These are phyloP conservation scores for Globisporangium takayamanum DNA, from an alignment of 352 stramenopile genomes.

Conservation along the genomic window DNA sequence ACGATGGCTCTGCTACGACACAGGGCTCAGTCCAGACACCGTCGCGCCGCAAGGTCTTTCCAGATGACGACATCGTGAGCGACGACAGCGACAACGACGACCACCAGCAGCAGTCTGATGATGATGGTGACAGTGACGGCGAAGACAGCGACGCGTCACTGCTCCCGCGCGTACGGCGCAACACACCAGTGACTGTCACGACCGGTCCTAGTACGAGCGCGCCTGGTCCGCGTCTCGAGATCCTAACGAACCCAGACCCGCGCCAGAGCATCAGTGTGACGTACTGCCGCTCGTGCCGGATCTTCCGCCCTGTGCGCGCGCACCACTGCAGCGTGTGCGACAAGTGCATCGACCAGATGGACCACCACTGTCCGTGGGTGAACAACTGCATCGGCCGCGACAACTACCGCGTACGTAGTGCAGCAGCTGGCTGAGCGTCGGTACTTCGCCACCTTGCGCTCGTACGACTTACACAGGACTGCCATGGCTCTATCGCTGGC, in stretches of 20 bases:
- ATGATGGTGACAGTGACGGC: background rate
- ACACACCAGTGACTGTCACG: background rate
- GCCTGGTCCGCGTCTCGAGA: conserved; percentile 17
- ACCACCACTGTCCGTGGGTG: conserved; percentile 97
- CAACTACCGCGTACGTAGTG: conserved; percentile 88
- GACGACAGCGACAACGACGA: conserved; percentile 15
- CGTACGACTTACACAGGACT: background rate
- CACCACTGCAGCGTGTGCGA: conserved; percentile 82
- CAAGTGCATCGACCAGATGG: conserved; percentile 93
- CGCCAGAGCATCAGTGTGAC: conserved; percentile 11
- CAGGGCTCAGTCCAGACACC: conserved; percentile 6
- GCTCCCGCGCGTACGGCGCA: conserved; percentile 23
- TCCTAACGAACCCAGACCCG: conserved; percentile 16
- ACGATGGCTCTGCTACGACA: conserved; percentile 14
- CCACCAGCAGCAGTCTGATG: conserved; percentile 1
- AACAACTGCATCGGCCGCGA: conserved; percentile 96
- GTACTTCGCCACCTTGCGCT: background rate
- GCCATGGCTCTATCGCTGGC: background rate
- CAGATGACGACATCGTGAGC: conserved; percentile 13
- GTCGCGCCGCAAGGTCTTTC: background rate
- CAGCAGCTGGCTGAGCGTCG: background rate
- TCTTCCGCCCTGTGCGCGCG: conserved; percentile 42
- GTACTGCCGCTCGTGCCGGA: conserved; percentile 47
- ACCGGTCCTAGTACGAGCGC: background rate
- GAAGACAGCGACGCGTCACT: conserved; percentile 4